Conservation (phyloP, 306 rosid genomes). For the Cicer bijugum region DNA sequence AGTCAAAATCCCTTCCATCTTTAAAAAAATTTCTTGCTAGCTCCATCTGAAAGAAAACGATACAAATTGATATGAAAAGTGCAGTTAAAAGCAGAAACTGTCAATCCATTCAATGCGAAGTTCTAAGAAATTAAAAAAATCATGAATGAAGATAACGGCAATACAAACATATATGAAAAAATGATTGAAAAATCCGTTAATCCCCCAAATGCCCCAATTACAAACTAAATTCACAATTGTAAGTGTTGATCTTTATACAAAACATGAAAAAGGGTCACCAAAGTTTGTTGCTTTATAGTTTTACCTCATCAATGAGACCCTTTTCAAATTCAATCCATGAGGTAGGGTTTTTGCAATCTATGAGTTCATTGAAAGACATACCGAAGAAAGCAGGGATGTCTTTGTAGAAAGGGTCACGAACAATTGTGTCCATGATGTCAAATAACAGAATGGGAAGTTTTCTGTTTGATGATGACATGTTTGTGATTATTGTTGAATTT, state of each 20-base stretch:
- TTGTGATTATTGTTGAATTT: constrained; percentile 30
- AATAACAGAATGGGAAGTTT: constrained; percentile 86
- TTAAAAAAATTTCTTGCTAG: constrained; percentile 76
- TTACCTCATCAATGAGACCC: constrained; percentile 93
- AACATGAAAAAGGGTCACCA: constrained; percentile 37
- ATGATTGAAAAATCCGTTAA: background rate
- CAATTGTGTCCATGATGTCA: constrained; percentile 91
- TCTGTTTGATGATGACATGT: constrained; percentile 46
- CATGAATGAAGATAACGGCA: constrained; percentile 23
- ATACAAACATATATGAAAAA: background rate
- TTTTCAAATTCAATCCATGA: constrained; percentile 89
- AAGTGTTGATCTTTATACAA: constrained; percentile 35
- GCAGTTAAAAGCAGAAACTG: constrained; percentile 33
- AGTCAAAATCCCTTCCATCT: constrained; percentile 81
- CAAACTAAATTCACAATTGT: constrained; percentile 22
- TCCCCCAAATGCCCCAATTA: constrained; percentile 9
- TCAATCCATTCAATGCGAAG: constrained; percentile 10
- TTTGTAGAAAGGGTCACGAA: constrained; percentile 90
- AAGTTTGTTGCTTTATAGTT: background rate
- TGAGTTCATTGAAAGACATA: constrained; percentile 76
- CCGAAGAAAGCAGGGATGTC: constrained; percentile 90
- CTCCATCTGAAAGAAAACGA: constrained; percentile 69
- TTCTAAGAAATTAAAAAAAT: constrained; percentile 10
- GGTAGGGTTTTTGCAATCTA: constrained; percentile 82
- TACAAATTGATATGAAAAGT: constrained; percentile 29